phyloP scores from a whole-genome alignment of 23 red algal species.

The Gracilariopsis chorda region DNA sequence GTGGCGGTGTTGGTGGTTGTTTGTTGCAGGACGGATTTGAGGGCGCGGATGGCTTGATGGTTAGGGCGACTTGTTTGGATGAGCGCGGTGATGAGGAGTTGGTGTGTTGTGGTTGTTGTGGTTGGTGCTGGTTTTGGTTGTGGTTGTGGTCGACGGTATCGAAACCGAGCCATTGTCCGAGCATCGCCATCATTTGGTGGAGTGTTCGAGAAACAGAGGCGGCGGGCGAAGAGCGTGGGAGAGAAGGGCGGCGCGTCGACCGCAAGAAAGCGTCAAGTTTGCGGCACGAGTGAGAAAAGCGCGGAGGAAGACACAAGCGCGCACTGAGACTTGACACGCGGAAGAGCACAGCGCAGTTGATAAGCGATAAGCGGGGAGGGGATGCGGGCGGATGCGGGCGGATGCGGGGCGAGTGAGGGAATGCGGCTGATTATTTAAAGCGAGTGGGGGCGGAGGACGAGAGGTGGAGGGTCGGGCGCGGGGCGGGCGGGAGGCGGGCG shows the following conservation, averaged over 20 bases:
- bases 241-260: too few relatives aligned
- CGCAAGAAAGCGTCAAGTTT: too few relatives aligned
- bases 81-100: neutral
- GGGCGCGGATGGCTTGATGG: neutral
- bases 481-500: neutral
- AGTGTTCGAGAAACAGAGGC: too few relatives aligned
- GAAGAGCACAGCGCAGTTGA: too few relatives aligned
- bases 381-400: too few relatives aligned
- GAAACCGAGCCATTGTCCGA: constrained; percentile 46
- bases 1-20: neutral
- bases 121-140: neutral
- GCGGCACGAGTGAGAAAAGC: too few relatives aligned
- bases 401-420: neutral
- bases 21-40: neutral
- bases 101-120: neutral
- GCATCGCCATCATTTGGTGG: constrained; percentile 52
- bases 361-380: too few relatives aligned
- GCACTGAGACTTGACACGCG: too few relatives aligned
- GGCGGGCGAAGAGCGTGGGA: too few relatives aligned
- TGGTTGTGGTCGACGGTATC: neutral
- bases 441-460: neutral
- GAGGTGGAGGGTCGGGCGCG: neutral
- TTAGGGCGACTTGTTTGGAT: neutral
- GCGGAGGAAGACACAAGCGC: too few relatives aligned
- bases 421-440: neutral